These are phyloP conservation scores for Globisporangium uncinulatum DNA, from an alignment of 352 stramenopile species.

Conservation along the genomic window DNA sequence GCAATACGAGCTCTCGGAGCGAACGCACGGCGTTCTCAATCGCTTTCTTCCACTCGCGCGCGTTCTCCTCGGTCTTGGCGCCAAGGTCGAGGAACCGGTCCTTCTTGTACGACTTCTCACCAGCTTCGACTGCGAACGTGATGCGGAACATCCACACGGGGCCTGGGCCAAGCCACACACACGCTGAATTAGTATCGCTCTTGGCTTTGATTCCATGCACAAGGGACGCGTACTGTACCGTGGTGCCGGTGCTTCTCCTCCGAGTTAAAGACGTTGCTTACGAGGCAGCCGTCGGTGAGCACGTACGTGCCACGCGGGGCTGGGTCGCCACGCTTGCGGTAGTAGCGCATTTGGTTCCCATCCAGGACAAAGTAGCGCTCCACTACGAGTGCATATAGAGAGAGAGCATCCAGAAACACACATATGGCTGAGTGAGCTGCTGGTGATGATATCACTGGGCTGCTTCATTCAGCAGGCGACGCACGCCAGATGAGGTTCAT, in stretches of 20 bases:
- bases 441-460: too few relatives aligned
- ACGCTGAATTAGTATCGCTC: neutral
- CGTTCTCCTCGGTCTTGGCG: constrained; percentile 79
- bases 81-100: constrained; percentile 83
- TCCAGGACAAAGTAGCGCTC: constrained; percentile 87
- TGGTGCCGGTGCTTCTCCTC: constrained; percentile 88
- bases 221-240: constrained; percentile 15
- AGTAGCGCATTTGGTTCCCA: constrained; percentile 83
- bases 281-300: constrained; percentile 73
- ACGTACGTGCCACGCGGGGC: constrained; percentile 80
- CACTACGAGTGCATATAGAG: constrained; percentile 25
- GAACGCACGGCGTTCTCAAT: constrained; percentile 77
- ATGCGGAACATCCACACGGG: constrained; percentile 89
- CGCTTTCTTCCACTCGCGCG: constrained; percentile 75
- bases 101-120: constrained; percentile 86
- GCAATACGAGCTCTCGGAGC: constrained; percentile 59
- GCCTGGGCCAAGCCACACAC: constrained; percentile 4
- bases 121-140: constrained; percentile 70
- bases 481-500: constrained; percentile 90
- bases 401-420: too few relatives aligned
- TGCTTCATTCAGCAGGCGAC: constrained; percentile 7
- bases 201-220: too few relatives aligned
- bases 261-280: constrained; percentile 80
- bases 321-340: constrained; percentile 79
- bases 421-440: too few relatives aligned